Percentiles rank a stretch among this genome's conserved stretches.
Conservation (phyloP, 1,284 basidiomycete genomes). For the Clitocybe nebularis region DNA sequence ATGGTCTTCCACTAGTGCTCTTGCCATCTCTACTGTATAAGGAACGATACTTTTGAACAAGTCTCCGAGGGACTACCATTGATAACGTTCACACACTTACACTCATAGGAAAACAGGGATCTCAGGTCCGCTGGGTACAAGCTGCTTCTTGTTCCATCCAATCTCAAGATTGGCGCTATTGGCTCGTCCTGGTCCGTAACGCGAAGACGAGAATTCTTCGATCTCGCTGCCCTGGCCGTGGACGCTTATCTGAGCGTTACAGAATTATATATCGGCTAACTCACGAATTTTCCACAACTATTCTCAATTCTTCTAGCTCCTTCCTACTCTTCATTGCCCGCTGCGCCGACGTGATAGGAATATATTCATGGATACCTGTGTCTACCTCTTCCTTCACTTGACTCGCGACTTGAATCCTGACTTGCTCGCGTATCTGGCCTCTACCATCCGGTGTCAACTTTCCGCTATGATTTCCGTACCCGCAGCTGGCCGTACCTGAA, state of each 20-base stretch:
- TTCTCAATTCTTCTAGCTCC: constrained; percentile 37
- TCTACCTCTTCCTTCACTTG: constrained; percentile 43
- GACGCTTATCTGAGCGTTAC: too few relatives aligned
- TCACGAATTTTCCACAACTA: constrained; percentile 49
- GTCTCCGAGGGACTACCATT: not conserved
- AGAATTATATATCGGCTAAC: constrained; percentile 24
- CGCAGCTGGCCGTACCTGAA: constrained; percentile 34
- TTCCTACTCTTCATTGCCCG: constrained; percentile 40
- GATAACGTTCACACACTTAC: constrained; percentile 31
- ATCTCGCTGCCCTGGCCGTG: constrained; percentile 48
- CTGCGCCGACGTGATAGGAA: constrained; percentile 41
- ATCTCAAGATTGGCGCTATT: constrained; percentile 40
- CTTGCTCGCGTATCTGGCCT: constrained; percentile 32
- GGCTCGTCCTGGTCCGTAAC: constrained; percentile 38
- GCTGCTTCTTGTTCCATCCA: constrained; percentile 42
- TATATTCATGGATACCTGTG: constrained; percentile 40
- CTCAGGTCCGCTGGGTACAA: constrained; percentile 46
- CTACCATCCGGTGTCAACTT: constrained; percentile 17
- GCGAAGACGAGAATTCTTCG: constrained; percentile 40
- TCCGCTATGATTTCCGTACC: not conserved
- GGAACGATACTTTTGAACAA: not conserved
- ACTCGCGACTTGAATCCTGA: constrained; percentile 32
- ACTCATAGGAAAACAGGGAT: constrained; percentile 47
- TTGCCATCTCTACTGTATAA: constrained; percentile 31
- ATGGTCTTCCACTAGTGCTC: constrained; percentile 42